These are phyloP conservation scores for Phellinidium pouzarii DNA, from an alignment of 1,284 basidiomycete species.

Conservation along the genomic window DNA sequence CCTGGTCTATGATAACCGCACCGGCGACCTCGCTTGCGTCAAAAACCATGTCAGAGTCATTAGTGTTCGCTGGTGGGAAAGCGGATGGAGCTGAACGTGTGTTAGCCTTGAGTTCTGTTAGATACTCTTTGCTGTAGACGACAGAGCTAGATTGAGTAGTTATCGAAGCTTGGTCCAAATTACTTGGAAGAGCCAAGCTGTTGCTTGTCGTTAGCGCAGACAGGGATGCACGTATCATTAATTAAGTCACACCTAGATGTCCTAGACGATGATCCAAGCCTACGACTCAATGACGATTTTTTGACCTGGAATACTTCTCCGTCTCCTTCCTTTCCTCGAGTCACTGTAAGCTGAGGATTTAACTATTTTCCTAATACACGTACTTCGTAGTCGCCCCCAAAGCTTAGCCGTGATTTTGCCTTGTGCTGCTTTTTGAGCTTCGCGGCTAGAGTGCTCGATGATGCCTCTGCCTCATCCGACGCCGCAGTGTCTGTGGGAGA, in stretches of 20 bases:
- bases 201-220: conserved; percentile 2
- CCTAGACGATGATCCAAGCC: conserved; percentile 50
- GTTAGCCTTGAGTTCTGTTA: conserved; percentile 77
- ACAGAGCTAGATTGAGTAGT: conserved; percentile 42
- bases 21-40: conserved; percentile 35
- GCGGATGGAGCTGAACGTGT: conserved; percentile 58
- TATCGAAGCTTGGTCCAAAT: conserved; percentile 47
- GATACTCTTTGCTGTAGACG: conserved; percentile 70
- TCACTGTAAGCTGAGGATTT: conserved; percentile 22
- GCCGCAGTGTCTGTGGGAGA: conserved; percentile 24
- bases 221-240: conserved; percentile 9
- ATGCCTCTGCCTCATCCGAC: conserved; percentile 29
- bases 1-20: conserved; percentile 26
- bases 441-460: conserved; percentile 51
- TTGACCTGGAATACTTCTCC: conserved; percentile 68
- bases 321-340: conserved; percentile 40
- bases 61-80: conserved; percentile 29
- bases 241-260: conserved; percentile 31
- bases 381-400: conserved; percentile 77
- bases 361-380: conserved; percentile 26
- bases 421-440: conserved; percentile 66
- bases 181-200: conserved; percentile 31
- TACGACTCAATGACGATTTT: conserved; percentile 67
- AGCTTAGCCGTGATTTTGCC: conserved; percentile 66
- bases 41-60: conserved; percentile 51